Base-by-base conservation (phyloP, 2,329 filamentous ascomycete species). In the Cladosporium sp. region DNA sequence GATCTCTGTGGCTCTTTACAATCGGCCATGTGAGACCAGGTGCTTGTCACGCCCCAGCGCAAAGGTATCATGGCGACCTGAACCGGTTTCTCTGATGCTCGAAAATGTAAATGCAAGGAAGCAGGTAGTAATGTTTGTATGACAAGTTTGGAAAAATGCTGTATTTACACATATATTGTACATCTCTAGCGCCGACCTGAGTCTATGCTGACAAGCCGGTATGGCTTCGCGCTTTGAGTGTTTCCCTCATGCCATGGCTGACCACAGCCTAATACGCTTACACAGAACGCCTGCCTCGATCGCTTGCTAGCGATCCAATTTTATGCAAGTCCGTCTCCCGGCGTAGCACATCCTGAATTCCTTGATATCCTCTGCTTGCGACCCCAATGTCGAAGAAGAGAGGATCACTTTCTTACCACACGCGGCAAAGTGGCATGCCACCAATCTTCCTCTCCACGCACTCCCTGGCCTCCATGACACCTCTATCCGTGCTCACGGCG, bases 391-490 rank as follows among this genome's bases (percentile, higher is more conserved):
- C 37, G 36, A 34, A 22, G 1, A 12, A 8, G n/a, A 8, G 19
- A 12, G 9, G n/a, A 37, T 11, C n/a, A 9, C n/a, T 15, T 11
- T 40, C 15, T 55, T 51, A 82, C 67, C 77, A 73, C 47, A 89
- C 86, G 59, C 90, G 81, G 76, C 89, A 94, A 59, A 96, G 75
- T 60, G 91, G 79, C 74, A 91, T 73, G 0, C 92, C 92, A n/a
- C 92, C 92, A 19, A 91, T 78, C 76, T 86, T 88, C 78, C 85
- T 86, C 72, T 89, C 87, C 59, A 95, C 80, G 60, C 90, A 93
- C 75, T 96, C 91, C 66, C 92, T 81, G 25, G 85, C 81, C 78
- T 97, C 92, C 69, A 96, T 71, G 9, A 96, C 82, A 1, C 92
- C 92, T 64, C 80, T 76, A 69, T 91, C 87, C 17, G 92, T 96